A percentile compares a stretch with the other conserved stretches of the same genome.
phyloP scores from a whole-genome alignment of 805 yeast genomes.

The Kodamaea nitidulidarum region DNA sequence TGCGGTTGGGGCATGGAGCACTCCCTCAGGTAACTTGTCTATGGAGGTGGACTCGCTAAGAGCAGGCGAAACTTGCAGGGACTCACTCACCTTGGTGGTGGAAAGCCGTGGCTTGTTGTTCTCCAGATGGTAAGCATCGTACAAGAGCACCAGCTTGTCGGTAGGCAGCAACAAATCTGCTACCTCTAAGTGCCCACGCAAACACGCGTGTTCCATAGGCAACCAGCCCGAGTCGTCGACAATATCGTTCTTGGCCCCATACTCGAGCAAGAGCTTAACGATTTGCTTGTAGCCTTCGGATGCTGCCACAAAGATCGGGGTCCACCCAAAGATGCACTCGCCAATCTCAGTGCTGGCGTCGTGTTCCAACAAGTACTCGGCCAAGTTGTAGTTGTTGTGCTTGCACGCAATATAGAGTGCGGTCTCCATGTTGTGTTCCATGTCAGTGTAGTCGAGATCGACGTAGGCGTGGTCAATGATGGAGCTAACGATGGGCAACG shows the following conservation, averaged over 20 bases:
- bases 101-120: slow-evolving; percentile 26
- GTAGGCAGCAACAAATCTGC: slow-evolving; percentile 58
- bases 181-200: slow-evolving; percentile 78
- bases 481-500: slow-evolving; percentile 50
- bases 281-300: slow-evolving; percentile 70
- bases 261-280: slow-evolving; percentile 49
- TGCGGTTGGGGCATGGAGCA: slow-evolving; percentile 1
- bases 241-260: slow-evolving; percentile 51
- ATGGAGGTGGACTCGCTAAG: slow-evolving; percentile 21
- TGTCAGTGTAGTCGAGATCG: slow-evolving; percentile 59
- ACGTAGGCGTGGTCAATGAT: slow-evolving; percentile 56
- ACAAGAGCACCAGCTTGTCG: slow-evolving; percentile 30
- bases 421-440: slow-evolving; percentile 61
- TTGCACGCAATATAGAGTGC: slow-evolving; percentile 80
- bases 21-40: slow-evolving; percentile 33
- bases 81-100: slow-evolving; percentile 5
- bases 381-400: slow-evolving; percentile 51
- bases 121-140: slow-evolving; percentile 34
- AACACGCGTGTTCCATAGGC: slow-evolving; percentile 93
- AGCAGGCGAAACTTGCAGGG: slow-evolving; percentile 11
- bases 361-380: slow-evolving; percentile 48
- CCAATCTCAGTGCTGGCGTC: slow-evolving; percentile 74
- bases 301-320: slow-evolving; percentile 87
- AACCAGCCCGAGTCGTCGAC: slow-evolving; percentile 91
- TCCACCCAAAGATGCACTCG: slow-evolving; percentile 86